Base-by-base conservation (phyloP, 768 basidiomycete species). In the Trametes gibbosa region DNA sequence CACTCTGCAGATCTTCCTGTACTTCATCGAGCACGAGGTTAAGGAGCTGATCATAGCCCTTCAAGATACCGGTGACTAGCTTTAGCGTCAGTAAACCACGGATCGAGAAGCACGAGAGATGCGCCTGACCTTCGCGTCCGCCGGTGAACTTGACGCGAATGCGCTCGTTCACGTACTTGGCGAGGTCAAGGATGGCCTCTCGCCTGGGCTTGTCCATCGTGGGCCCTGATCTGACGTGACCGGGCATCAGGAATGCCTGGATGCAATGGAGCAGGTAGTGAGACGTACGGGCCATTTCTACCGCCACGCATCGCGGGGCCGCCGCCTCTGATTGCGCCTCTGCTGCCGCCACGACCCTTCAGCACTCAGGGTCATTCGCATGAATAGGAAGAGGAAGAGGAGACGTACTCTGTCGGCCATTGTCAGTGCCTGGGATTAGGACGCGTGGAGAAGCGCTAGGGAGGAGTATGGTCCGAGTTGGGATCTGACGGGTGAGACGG, bases 111-210 rank as follows among this genome's bases (percentile, higher is more conserved):
- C n/a, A 34, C 35, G 3, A 45, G 42, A 4, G n/a, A n/a, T 54
- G 35, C 39, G 56, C 14, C 10, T 13, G 41, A 92, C 95, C 95
- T 83, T 99, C 95, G 40, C 97, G 78, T 39, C 96, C 96, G 43
- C 97, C 97, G n/a, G 93, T 93, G 70, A 99, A 98, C 74, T 97
- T 98, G 69, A 98, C 95, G 56, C 93, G 78, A 70, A 99, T 92
- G 62, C 85, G 83, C 73, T 95, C 87, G 73, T 96, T 91, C 52
- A 90, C 89, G 67, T 97, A 98, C 73, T 96, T 95, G 49, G 90
- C 85, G 32, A 98, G 85, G 73, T 98, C 95, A 32, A 98, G 84
- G 73, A 98, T 98, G 27, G 93, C 92, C 73, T 98, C 96, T 42
- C 92, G 84, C 72, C 90, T 91, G 43, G 90, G 91, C 70, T 90